Percentiles rank a stretch among this genome's conserved stretches.
phyloP scores from a whole-genome alignment of 1,139 yeast genomes.

The Magnusiomyces sp. region DNA sequence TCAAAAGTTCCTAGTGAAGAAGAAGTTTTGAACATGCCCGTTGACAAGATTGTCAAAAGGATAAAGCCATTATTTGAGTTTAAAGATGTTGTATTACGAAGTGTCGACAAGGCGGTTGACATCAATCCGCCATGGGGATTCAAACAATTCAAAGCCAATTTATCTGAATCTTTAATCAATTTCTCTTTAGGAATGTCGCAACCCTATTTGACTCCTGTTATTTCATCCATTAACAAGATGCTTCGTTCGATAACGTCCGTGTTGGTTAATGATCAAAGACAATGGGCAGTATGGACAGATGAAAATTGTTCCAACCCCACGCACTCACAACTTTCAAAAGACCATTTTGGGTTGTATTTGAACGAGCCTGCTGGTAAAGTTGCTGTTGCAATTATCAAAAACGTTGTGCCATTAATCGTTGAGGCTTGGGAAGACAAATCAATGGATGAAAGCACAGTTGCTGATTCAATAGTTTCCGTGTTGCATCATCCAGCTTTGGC shows the following conservation, averaged over 20 bases:
- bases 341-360: constrained; percentile 23
- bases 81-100: constrained; percentile 3
- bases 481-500: constrained; percentile 23
- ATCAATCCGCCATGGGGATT: background rate
- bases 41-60: constrained; percentile 3
- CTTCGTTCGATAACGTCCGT: no score
- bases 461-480: constrained; percentile 18
- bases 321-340: constrained; percentile 24
- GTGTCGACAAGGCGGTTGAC: background rate
- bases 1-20: no score
- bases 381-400: constrained; percentile 43
- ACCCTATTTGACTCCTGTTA: constrained; percentile 21
- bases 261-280: constrained; percentile 22
- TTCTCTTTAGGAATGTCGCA: constrained; percentile 22
- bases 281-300: constrained; percentile 23
- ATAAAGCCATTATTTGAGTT: constrained; percentile 10
- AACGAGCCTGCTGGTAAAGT: constrained; percentile 40
- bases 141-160: constrained; percentile 15
- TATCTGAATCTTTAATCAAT: constrained; percentile 20
- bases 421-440: constrained; percentile 21
- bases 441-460: constrained; percentile 16
- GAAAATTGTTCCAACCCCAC: constrained; percentile 21
- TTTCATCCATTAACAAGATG: constrained; percentile 17
- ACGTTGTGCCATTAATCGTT: constrained; percentile 43
- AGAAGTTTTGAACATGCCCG: background rate